Evolutionary conservation across 768 basidiomycete genomes (phyloP).

Genomic region (Hirschioporus abietinus): DNA sequence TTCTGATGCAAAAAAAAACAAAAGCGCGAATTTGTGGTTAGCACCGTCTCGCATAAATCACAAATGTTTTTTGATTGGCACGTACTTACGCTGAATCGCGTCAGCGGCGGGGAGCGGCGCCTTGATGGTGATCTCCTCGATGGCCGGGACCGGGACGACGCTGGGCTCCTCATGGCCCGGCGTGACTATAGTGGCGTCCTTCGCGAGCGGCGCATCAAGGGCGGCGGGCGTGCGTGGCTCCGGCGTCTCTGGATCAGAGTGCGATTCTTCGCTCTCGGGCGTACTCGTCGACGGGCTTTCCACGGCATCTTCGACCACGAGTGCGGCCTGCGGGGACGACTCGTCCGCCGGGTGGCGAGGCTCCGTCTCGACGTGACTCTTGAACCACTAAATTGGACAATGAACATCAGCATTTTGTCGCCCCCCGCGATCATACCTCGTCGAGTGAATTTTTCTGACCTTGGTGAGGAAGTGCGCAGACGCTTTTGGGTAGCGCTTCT

Average conservation of each 20-base stretch:
- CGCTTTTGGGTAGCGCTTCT: slow-evolving; percentile 59
- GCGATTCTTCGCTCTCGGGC: not conserved
- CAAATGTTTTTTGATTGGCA: not conserved
- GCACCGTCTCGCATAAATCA: not conserved
- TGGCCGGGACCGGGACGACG: not conserved
- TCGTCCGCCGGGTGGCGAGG: no score
- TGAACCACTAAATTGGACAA: slow-evolving; percentile 22
- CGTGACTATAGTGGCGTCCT: not conserved
- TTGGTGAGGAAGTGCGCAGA: slow-evolving; percentile 53
- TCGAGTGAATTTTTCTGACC: slow-evolving; percentile 26
- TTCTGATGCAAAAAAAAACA: not conserved
- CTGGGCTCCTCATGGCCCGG: not conserved
- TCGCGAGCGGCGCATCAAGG: not conserved
- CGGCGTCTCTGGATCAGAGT: not conserved
- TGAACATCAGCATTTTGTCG: not conserved
- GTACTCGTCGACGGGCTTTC: not conserved
- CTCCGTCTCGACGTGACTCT: slow-evolving; percentile 21
- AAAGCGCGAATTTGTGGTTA: not conserved
- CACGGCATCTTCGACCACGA: not conserved
- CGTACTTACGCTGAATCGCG: not conserved
- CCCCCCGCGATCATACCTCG: not conserved
- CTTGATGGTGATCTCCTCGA: not conserved
- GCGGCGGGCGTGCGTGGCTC: not conserved
- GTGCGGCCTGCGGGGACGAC: not conserved
- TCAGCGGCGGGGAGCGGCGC: no score